Percentiles rank a stretch among this genome's conserved stretches.
These are phyloP conservation scores for Oryza meyeriana DNA, from an alignment of 176 grass and related monocot species.

Conservation along the genomic window DNA sequence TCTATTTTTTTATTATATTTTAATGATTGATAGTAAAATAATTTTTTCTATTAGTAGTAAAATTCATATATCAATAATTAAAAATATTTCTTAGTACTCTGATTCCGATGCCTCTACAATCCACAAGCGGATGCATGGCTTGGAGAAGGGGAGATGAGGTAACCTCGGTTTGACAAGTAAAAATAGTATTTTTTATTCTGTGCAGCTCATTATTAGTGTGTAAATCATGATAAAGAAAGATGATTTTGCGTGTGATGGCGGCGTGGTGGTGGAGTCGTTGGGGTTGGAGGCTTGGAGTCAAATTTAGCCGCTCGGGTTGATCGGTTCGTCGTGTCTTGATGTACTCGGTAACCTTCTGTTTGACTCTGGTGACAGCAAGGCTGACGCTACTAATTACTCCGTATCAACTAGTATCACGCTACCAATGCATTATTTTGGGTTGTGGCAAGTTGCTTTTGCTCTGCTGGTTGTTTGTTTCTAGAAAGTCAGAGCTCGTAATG, in stretches of 20 bases:
- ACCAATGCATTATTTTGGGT: not conserved
- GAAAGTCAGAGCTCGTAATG: not conserved
- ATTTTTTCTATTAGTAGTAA: no score
- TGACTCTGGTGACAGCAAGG: not conserved
- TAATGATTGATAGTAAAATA: no score
- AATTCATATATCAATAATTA: no score
- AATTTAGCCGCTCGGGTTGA: conserved; percentile 1
- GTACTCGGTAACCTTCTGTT: not conserved
- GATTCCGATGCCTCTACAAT: no score
- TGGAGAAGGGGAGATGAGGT: conserved; percentile 2
- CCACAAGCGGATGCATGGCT: no score
- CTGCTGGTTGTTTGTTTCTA: not conserved
- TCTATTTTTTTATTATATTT: no score
- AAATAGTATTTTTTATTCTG: not conserved
- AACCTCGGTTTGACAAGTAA: not conserved
- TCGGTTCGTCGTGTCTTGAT: conserved; percentile 22
- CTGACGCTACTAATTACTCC: not conserved
- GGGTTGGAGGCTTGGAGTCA: not conserved
- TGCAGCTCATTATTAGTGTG: not conserved
- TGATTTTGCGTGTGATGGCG: not conserved
- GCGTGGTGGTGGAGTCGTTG: not conserved
- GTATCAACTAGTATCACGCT: not conserved
- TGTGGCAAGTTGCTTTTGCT: not conserved
- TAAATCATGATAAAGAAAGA: not conserved
- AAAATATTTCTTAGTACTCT: no score